Conservation (phyloP, 2,329 filamentous ascomycete genomes). For the Ophiostoma perfectum region DNA sequence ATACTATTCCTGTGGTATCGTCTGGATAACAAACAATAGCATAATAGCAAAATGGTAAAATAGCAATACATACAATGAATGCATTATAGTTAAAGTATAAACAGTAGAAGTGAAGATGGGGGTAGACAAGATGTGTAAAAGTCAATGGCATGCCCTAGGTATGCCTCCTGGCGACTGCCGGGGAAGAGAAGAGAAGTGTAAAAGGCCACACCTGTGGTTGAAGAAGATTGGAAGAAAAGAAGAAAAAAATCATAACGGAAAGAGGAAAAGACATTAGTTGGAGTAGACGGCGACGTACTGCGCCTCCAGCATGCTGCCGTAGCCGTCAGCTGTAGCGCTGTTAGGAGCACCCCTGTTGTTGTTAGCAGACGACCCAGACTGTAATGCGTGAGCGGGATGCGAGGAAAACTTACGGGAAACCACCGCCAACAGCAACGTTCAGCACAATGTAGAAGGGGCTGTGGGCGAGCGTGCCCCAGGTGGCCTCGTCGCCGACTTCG, state of each 20-base stretch:
- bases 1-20: neutral
- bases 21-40: neutral
- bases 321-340: slow-evolving; percentile 27
- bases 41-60: neutral
- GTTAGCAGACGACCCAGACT: no score
- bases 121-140: slow-evolving; percentile 2
- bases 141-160: neutral
- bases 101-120: neutral
- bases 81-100: slow-evolving; percentile 11
- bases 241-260: neutral
- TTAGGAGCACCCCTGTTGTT: slow-evolving; percentile 39
- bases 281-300: slow-evolving; percentile 31
- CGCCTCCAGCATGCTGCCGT: slow-evolving; percentile 31
- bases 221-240: neutral
- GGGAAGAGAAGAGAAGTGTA: slow-evolving; percentile 9
- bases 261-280: slow-evolving; percentile 9
- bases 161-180: slow-evolving; percentile 1
- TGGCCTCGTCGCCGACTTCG: slow-evolving; percentile 38
- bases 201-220: slow-evolving; percentile 9
- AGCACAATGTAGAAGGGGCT: slow-evolving; percentile 46
- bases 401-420: slow-evolving; percentile 29
- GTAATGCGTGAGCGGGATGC: no score
- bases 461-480: slow-evolving; percentile 45
- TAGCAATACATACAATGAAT: neutral
- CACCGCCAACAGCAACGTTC: slow-evolving; percentile 50